These are phyloP conservation scores for Saccharomycopsis capsularis DNA, from an alignment of 805 yeast genomes.

Conservation along the genomic window DNA sequence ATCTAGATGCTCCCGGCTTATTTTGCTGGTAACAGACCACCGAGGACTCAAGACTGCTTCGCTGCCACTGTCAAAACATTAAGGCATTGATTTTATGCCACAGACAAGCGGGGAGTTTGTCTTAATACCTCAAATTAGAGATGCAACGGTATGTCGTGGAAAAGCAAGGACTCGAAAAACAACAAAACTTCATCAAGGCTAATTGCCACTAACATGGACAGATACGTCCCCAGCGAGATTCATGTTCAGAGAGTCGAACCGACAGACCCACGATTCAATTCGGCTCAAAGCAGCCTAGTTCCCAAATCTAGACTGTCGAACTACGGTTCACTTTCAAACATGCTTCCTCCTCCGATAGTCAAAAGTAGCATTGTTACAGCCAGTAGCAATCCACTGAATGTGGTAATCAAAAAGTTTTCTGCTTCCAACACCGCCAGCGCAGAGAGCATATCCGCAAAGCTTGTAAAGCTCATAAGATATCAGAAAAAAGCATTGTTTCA, in stretches of 20 bases:
- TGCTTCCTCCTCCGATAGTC: conserved; percentile 5
- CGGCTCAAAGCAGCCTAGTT: background rate
- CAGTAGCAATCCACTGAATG: conserved; percentile 23
- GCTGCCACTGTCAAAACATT: too few species aligned
- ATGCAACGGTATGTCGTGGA: conserved; percentile 4
- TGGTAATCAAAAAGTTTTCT: conserved; percentile 26
- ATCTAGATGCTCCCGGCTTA: too few species aligned
- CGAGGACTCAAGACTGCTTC: too few species aligned
- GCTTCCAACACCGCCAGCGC: conserved; percentile 25
- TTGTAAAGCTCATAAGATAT: conserved; percentile 33
- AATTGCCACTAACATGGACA: too few species aligned
- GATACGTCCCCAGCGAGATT: background rate
- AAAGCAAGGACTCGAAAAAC: too few species aligned
- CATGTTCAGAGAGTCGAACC: conserved; percentile 4
- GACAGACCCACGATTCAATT: background rate
- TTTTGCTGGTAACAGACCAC: too few species aligned
- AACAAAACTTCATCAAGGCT: too few species aligned
- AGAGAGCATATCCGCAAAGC: conserved; percentile 28
- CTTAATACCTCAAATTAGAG: too few species aligned
- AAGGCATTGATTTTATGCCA: too few species aligned
- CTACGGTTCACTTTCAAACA: background rate
- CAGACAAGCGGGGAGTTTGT: too few species aligned
- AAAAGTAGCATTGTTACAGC: conserved; percentile 15
- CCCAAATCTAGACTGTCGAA: conserved; percentile 1
- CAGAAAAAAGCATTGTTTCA: conserved; percentile 34